Evolutionary conservation across 352 stramenopile genomes (phyloP).

Genomic region (Phytophthora nicotianae): DNA sequence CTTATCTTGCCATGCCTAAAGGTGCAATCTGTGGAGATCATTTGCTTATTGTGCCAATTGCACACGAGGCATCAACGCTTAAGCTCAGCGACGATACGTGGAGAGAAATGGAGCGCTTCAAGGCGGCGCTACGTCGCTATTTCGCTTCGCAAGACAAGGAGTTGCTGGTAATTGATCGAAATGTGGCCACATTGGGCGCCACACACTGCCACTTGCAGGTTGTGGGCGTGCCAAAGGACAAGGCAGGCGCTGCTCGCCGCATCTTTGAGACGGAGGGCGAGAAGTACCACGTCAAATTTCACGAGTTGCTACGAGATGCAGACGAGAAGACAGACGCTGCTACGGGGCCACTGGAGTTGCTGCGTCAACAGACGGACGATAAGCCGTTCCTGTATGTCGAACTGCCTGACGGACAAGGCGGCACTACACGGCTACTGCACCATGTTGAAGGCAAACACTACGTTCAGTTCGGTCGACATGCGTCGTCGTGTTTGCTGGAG

Average conservation of each 20-base stretch:
- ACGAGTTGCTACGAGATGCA: constrained; percentile 37
- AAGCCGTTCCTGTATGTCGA: constrained; percentile 75
- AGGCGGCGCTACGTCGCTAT: constrained; percentile 57
- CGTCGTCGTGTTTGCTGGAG: constrained; percentile 60
- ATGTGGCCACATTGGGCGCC: constrained; percentile 70
- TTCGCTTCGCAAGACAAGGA: constrained; percentile 73
- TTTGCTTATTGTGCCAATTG: constrained; percentile 79
- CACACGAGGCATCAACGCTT: constrained; percentile 67
- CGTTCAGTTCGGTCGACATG: constrained; percentile 84
- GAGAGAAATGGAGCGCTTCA: constrained; percentile 75
- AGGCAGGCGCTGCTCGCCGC: constrained; percentile 39
- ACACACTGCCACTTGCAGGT: constrained; percentile 83
- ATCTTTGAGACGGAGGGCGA: constrained; percentile 72
- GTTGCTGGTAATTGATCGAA: constrained; percentile 80
- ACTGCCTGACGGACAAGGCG: constrained; percentile 53
- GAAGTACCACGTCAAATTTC: constrained; percentile 77
- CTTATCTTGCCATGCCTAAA: constrained; percentile 84
- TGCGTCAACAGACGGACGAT: constrained; percentile 43
- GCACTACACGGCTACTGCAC: constrained; percentile 53
- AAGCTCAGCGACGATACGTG: constrained; percentile 46
- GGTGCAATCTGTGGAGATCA: constrained; percentile 80
- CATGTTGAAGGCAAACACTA: constrained; percentile 80
- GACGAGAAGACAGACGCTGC: constrained; percentile 17
- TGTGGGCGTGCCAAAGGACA: constrained; percentile 59
- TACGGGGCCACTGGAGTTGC: constrained; percentile 37